These are phyloP conservation scores for Borovskyia barvae DNA, from an alignment of 208 protist genomes.

Conservation along the genomic window DNA sequence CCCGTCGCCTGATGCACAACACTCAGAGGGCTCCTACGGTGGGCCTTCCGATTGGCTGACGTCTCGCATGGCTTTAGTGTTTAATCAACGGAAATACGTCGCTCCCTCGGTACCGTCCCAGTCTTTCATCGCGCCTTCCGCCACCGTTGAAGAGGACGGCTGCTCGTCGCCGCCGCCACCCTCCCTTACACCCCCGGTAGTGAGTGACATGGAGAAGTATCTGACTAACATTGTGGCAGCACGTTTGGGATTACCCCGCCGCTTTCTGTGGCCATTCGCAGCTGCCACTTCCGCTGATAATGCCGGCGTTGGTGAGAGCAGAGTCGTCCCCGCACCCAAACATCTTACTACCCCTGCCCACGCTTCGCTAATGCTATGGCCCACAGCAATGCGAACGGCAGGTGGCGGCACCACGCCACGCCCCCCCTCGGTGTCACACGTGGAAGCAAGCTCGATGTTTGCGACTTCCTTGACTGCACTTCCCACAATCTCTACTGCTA, in stretches of 20 bases:
- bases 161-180: slow-evolving; percentile 4
- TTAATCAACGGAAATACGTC: no score
- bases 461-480: slow-evolving; percentile 8
- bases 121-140: not conserved
- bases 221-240: slow-evolving; percentile 28
- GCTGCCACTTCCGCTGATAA: no score
- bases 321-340: not conserved
- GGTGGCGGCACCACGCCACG: slow-evolving; percentile 3
- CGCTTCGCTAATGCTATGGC: slow-evolving; percentile 17
- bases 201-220: slow-evolving; percentile 27
- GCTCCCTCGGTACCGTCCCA: no score
- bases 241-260: slow-evolving; percentile 30
- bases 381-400: slow-evolving; percentile 20
- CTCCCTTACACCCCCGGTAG: not conserved
- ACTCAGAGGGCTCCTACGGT: no score
- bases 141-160: slow-evolving; percentile 5
- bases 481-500: slow-evolving; percentile 4
- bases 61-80: no score
- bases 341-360: not conserved
- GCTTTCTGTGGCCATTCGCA: slow-evolving; percentile 44
- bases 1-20: no score
- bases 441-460: not conserved
- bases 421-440: not conserved
- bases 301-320: no score
- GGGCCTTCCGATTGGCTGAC: no score